Percentiles rank a stretch among this genome's conserved stretches.
Conservation (phyloP, 2,329 filamentous ascomycete genomes). For the Pseudocercospora fijiensis region DNA sequence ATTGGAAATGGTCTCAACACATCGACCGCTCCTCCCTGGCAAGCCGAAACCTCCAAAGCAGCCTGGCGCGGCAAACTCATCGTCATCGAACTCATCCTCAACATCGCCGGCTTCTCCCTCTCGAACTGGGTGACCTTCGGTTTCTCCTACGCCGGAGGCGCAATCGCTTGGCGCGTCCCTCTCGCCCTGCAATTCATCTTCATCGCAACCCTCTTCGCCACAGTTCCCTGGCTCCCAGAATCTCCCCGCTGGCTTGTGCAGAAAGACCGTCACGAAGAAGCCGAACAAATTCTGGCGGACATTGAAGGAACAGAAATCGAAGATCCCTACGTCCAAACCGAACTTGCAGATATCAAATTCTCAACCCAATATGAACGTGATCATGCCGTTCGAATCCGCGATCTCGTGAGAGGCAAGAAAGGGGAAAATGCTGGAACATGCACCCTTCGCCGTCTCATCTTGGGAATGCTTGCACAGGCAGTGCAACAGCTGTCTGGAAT, state of each 20-base stretch:
- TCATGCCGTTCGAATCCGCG: conserved; percentile 51
- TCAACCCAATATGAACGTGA: conserved; percentile 52
- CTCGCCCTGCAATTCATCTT: conserved; percentile 54
- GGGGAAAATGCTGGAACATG: conserved; percentile 43
- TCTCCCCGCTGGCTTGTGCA: conserved; percentile 51
- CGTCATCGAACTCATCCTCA: conserved; percentile 47
- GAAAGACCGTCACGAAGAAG: conserved; percentile 47
- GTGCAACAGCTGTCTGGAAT: conserved; percentile 52
- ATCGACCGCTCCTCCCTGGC: conserved; percentile 49
- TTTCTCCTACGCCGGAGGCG: conserved; percentile 47
- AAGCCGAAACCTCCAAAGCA: conserved; percentile 50
- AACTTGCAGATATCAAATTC: conserved; percentile 50
- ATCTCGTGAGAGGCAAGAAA: conserved; percentile 52
- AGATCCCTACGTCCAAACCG: conserved; percentile 48
- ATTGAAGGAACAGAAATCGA: conserved; percentile 48
- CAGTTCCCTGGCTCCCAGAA: conserved; percentile 51
- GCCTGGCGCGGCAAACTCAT: conserved; percentile 42
- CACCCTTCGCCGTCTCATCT: conserved; percentile 52
- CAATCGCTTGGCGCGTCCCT: conserved; percentile 48
- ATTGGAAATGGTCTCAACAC: conserved; percentile 56
- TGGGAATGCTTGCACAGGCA: conserved; percentile 56
- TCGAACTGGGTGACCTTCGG: conserved; percentile 56
- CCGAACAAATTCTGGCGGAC: conserved; percentile 51
- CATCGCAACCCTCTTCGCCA: conserved; percentile 48
- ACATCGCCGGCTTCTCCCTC: conserved; percentile 50